Base-by-base conservation (phyloP, 140 eudicot genomes). In the Anethum foeniculum region DNA sequence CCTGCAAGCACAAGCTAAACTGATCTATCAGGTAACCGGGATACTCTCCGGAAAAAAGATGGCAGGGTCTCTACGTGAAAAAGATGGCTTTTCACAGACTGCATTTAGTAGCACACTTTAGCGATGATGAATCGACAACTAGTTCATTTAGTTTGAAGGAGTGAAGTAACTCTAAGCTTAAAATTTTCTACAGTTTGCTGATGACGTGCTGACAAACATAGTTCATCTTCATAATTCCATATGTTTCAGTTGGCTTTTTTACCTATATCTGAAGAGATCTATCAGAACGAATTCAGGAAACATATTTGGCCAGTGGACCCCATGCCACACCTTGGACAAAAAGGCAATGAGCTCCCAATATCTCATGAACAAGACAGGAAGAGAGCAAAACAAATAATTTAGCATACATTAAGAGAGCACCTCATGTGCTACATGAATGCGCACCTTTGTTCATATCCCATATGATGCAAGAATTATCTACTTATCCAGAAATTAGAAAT, bases 1-100 rank as follows among this genome's bases (percentile, higher is more conserved):
- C 97, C 97, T 86, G 97, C 99, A n/a, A 97, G 99, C 72, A 92
- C 91, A 74, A 95, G 91, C 49, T 97, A n/a, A n/a, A n/a, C n/a
- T n/a, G n/a, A 90, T 54, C 99, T 97, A 85, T 92, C 99, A 75
- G 97, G 94, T 28, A 97, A 90, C 99, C 99, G 92, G 41, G 91
- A 77, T 86, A 92, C 84, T 87, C 99, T 92, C 85, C 96, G 88
- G 79, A 95, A 92, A 86, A 92, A 92, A 77, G 97, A 92, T 44
- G 97, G 97, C 76, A 95, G 85, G 60, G 97, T 95, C 92, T 95
- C 97, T 25, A 92, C 97, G 79, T 83, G 92, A 62, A 95, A 95
- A 85, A 95, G 91, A 88, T 92, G 95, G 84, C 82, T 87, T 84
- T 86, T 89, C 36, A 79, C 71, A 41, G 90, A 80, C 99, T 92